Evolutionary conservation across 2,329 filamentous ascomycete species (phyloP).

Genomic region (Beauveria brongniartii): DNA sequence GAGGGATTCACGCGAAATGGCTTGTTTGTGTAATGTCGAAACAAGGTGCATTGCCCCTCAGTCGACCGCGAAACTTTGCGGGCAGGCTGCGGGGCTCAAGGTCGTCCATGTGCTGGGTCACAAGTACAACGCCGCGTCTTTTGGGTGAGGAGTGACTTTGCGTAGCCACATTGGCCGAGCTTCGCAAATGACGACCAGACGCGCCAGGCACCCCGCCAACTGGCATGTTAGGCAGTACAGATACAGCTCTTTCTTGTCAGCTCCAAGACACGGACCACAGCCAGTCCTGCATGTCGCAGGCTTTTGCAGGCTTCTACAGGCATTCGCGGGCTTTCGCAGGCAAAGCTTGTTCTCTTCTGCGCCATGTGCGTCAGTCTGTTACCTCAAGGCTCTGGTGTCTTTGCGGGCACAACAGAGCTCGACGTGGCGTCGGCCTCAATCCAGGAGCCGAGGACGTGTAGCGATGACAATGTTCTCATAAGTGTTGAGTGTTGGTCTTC

Average conservation of each 20-base stretch:
- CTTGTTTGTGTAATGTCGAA: slow-evolving; percentile 10
- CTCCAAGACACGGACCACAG: not conserved
- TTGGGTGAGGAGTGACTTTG: slow-evolving; percentile 2
- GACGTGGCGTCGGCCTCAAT: not conserved
- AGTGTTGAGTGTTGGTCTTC: not conserved
- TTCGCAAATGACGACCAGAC: not conserved
- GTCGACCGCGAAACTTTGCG: not conserved
- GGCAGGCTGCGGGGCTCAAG: not conserved
- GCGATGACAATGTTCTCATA: not conserved
- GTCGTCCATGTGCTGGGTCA: not conserved
- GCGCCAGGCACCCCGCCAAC: not conserved
- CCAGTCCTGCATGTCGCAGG: not conserved
- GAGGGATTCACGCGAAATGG: slow-evolving; percentile 1
- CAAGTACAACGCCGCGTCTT: slow-evolving; percentile 7
- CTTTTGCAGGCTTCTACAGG: not conserved
- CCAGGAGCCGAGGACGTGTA: not conserved
- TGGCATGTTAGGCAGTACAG: not conserved
- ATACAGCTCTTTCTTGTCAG: not conserved
- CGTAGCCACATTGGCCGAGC: not conserved
- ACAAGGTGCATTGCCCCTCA: slow-evolving; percentile 7
- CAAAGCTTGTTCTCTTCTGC: not conserved
- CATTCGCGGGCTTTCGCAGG: not conserved
- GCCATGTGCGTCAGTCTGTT: not conserved
- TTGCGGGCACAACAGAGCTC: not conserved
- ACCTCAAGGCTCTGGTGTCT: not conserved